Percentiles rank a stretch among this genome's conserved stretches.
Conservation (phyloP, 768 basidiomycete species). For the Glaciozyma martinii region DNA sequence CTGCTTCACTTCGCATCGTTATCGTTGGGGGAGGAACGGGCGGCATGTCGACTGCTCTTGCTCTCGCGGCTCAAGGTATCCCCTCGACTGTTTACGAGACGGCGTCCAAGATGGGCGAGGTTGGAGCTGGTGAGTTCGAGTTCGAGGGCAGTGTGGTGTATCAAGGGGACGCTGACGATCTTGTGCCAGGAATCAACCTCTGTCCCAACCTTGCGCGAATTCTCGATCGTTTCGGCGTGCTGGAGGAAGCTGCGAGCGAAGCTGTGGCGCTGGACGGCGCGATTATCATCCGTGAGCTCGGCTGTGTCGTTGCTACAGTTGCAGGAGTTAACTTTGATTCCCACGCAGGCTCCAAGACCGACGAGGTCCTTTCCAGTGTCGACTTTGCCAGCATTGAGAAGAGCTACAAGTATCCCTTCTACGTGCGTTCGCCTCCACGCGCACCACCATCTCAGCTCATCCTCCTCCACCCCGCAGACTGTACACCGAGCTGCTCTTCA, state of each 20-base stretch:
- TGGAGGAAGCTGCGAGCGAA: conserved; percentile 36
- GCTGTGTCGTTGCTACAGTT: neutral
- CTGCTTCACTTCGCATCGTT: neutral
- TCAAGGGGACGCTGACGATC: neutral
- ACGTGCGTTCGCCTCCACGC: neutral
- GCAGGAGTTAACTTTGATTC: neutral
- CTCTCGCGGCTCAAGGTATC: neutral
- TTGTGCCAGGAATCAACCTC: conserved; percentile 43
- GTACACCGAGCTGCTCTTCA: conserved; percentile 41
- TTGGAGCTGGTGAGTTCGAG: neutral
- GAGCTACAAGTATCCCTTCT: conserved; percentile 39
- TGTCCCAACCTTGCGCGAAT: conserved; percentile 41
- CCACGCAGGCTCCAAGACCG: conserved; percentile 36
- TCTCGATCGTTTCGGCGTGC: conserved; percentile 37
- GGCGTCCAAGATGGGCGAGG: neutral
- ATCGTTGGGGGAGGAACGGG: neutral
- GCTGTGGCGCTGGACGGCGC: conserved; percentile 37
- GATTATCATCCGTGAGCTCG: conserved; percentile 35
- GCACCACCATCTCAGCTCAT: no score
- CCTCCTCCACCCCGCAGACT: conserved; percentile 27
- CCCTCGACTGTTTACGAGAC: neutral
- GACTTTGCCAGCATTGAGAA: conserved; percentile 37
- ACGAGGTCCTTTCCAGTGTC: conserved; percentile 39
- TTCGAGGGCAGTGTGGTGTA: no score
- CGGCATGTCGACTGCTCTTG: neutral